Evolutionary conservation across 2,329 filamentous ascomycete species (phyloP).

Genomic region (Penicillium sp.): DNA sequence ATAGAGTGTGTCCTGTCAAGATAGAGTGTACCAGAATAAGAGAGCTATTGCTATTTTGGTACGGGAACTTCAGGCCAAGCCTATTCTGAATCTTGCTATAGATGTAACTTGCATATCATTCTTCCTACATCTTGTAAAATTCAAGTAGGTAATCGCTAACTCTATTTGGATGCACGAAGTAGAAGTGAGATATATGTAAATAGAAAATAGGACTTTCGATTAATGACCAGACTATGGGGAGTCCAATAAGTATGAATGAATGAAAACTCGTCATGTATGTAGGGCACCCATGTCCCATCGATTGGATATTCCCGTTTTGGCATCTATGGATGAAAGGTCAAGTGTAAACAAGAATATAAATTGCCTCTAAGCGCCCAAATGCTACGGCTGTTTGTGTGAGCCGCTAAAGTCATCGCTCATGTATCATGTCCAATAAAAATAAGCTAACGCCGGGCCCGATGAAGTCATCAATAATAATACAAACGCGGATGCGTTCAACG

Average conservation of each 20-base stretch:
- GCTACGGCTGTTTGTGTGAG: slow-evolving; percentile 13
- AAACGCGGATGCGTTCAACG: slow-evolving; percentile 17
- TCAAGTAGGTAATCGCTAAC: not conserved
- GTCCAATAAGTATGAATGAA: not conserved
- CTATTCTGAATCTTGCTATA: not conserved
- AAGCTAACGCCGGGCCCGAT: slow-evolving; percentile 21
- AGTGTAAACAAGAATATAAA: slow-evolving; percentile 10
- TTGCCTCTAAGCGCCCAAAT: slow-evolving; percentile 13
- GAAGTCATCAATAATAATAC: slow-evolving; percentile 23
- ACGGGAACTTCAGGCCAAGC: not conserved
- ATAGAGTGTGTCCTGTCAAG: not conserved
- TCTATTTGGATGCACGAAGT: not conserved
- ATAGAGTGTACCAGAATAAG: not conserved
- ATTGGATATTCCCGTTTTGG: not conserved
- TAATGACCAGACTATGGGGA: not conserved
- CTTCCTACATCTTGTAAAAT: not conserved
- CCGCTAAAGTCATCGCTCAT: slow-evolving; percentile 10
- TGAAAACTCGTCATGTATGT: not conserved
- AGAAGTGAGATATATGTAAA: not conserved
- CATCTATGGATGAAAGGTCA: not conserved
- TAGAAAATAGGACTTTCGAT: not conserved
- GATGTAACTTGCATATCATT: not conserved
- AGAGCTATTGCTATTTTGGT: not conserved
- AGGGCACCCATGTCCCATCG: not conserved
- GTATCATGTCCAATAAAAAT: slow-evolving; percentile 7